Base-by-base conservation (phyloP, 306 rosid genomes). In the Dalbergia cochinchinensis region DNA sequence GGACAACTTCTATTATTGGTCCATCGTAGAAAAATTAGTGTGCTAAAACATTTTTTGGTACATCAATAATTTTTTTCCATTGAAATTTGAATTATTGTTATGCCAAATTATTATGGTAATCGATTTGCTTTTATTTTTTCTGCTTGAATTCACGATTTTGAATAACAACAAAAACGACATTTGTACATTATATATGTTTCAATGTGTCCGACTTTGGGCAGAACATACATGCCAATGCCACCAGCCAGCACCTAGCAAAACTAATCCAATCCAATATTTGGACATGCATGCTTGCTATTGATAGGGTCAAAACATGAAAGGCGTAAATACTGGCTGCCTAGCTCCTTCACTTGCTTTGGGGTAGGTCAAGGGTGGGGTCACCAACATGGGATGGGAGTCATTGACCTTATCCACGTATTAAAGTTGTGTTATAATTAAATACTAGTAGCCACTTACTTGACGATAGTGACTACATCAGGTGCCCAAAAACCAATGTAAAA, bases 301-400 rank as follows among this genome's bases (percentile, higher is more conserved):
- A 58, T 10, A 4, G 26, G 34, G 31, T 19, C 34, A 7, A 9
- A 58, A 26, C 4, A 55, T 55, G 7, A 20, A 58, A 1, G 1
- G 2, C 3, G 60, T 12, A 12, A 45, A 20, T 12, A n/a, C 34
- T 54, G 26, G 53, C 53, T 18, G 34, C 12, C 18, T 19, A 2
- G 14, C 15, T 50, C 5, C 14, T 3, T 50, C 16, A 3, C 8
- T 33, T 4, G 1, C 35, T 8, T 18, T 16, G 71, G 71, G 33
- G 47, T 41, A 14, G 20, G 19, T 35, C 37, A 72, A 41, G 51
- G 13, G 50, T 47, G 71, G 71, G 18, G 71, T 63, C 61, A 64
- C 48, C 50, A 35, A 54, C 5, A 6, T 5, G 59, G 20, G 47
- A 12, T n/a, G n/a, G 8, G n/a, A 33, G 55, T 44, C 34, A 5